Base-by-base conservation (phyloP, 305 asterid species). In the Fraxinus sp. region DNA sequence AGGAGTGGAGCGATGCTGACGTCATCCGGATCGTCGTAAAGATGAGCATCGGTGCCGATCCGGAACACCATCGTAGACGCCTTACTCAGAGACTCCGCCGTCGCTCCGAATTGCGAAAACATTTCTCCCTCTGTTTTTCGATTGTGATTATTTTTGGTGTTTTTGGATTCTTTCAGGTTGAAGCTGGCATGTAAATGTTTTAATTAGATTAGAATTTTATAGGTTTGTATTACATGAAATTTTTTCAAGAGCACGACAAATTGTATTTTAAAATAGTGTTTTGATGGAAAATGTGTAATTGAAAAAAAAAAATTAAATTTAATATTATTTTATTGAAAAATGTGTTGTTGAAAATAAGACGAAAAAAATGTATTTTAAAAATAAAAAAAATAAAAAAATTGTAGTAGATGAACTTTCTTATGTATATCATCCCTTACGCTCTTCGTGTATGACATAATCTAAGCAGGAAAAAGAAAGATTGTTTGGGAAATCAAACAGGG, bases 1-100 rank as follows among this genome's bases (percentile, higher is more conserved):
- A 93, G 98, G 57, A 94, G 98, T 39, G 98, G 94, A 37, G 82
- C 87, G 80, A 96, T 94, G 88, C 87, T 94, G 88, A 90, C 98
- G 86, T 94, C 99, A 57, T 94, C 99, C 0, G 98, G 98, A 84
- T 96, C 98, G 84, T 96, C 99, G 86, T 96, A 94, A 52, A 96
- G 97, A 80, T 93, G 97, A 32, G 97, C 99, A 80, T 96, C 97
- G 80, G 97, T 93, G n/a, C 99, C 98, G 91, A 93, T 94, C 83
- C 98, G 92, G 74, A 93, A 97, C 84, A 93, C 91, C 96, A 97
- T 84, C 71, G 92, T 90, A 78, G 98, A 94, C 72, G 99, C 97
- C 91, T 93, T 96, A 91, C 97, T 92, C 81, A 94, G 86, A 18
- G 98, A 90, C 75, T 96, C 97, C 80, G 96, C 95, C 88, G 95